A percentile compares a stretch with the other conserved stretches of the same genome.
phyloP scores from a whole-genome alignment of 176 grass and related monocot genomes.

The Chloris gayana region DNA sequence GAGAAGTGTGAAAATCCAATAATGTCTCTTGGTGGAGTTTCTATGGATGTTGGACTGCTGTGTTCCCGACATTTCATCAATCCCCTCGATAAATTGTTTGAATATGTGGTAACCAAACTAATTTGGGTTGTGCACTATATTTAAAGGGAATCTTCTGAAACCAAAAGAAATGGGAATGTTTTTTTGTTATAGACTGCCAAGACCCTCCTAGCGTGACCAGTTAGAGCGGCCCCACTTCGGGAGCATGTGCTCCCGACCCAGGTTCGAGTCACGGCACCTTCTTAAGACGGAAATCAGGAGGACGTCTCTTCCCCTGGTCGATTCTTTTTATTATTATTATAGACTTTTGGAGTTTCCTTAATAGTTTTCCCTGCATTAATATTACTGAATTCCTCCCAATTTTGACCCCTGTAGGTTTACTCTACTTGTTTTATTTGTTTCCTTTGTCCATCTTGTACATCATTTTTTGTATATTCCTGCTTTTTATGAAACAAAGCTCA shows the following conservation, averaged over 20 bases:
- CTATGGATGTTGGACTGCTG: background rate
- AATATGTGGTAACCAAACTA: conserved; percentile 16
- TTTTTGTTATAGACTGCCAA: background rate
- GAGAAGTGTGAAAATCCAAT: background rate
- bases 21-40: conserved; percentile 13
- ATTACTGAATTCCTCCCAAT: background rate
- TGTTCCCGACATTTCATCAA: conserved; percentile 20
- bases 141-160: background rate
- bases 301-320: too few species aligned
- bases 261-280: too few species aligned
- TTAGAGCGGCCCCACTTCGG: too few species aligned
- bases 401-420: background rate
- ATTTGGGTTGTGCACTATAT: background rate
- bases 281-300: too few species aligned
- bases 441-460: background rate
- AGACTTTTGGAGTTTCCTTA: background rate
- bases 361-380: background rate
- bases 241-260: too few species aligned
- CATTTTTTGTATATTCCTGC: background rate
- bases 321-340: too few species aligned
- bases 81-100: background rate
- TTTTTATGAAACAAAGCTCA: conserved; percentile 31
- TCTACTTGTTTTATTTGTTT: background rate
- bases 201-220: too few species aligned
- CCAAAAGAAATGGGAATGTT: background rate